phyloP scores from a whole-genome alignment of 2,329 filamentous ascomycete genomes.

The Pyricularia sp. region DNA sequence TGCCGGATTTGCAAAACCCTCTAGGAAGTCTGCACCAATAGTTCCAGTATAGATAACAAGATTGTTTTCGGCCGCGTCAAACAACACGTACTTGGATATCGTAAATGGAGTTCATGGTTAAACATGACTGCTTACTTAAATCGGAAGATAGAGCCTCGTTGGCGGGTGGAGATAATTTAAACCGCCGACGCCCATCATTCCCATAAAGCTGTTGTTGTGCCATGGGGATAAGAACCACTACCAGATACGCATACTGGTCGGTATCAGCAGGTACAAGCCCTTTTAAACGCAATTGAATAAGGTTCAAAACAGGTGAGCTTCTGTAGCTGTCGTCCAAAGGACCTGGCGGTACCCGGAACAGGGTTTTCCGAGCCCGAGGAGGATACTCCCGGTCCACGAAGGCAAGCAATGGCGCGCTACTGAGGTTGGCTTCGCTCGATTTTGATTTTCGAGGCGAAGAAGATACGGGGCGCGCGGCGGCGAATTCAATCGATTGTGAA shows the following conservation, averaged over 20 bases:
- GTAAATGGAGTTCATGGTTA: conserved; percentile 18
- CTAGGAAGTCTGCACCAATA: conserved; percentile 34
- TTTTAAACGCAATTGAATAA: conserved; percentile 34
- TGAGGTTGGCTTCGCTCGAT: conserved; percentile 9
- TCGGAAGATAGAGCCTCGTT: background rate
- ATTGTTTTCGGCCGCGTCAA: conserved; percentile 32
- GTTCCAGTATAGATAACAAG: conserved; percentile 41
- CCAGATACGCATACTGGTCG: conserved; percentile 39
- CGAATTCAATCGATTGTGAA: conserved; percentile 21
- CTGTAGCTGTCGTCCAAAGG: conserved; percentile 19
- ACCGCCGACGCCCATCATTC: background rate
- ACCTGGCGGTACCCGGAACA: conserved; percentile 30
- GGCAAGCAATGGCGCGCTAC: conserved; percentile 23
- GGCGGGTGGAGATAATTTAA: background rate
- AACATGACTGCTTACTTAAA: conserved; percentile 3
- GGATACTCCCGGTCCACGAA: conserved; percentile 37
- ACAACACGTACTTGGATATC: conserved; percentile 36
- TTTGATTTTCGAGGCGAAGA: conserved; percentile 12
- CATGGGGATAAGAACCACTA: conserved; percentile 41
- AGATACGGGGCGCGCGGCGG: conserved; percentile 18
- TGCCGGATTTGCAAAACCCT: conserved; percentile 35
- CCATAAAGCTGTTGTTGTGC: conserved; percentile 41
- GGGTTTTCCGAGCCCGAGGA: conserved; percentile 27
- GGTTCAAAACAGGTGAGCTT: conserved; percentile 34
- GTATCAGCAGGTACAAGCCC: conserved; percentile 31